Conservation (phyloP, 2,329 filamentous ascomycete species). For the Blastomyces parvus region DNA sequence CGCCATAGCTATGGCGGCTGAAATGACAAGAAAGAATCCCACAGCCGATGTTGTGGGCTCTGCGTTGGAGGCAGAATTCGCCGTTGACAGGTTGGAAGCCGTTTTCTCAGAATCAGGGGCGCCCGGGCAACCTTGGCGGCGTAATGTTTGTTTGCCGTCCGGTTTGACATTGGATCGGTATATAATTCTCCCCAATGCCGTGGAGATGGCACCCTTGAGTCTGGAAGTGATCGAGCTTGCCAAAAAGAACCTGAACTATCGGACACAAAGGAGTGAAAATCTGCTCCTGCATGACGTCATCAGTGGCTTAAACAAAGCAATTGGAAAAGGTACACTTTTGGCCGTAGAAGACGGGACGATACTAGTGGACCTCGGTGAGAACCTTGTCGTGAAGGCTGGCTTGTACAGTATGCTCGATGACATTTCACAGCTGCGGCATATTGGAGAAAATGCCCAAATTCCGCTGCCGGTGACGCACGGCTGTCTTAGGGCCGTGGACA, state of each 20-base stretch:
- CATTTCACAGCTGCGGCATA: not conserved
- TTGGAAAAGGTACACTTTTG: not conserved
- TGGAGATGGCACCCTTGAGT: not conserved
- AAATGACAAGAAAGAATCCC: not conserved
- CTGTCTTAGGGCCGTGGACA: not conserved
- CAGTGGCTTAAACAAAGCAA: not conserved
- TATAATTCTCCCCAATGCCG: not conserved
- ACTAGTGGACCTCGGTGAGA: not conserved
- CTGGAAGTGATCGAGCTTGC: not conserved
- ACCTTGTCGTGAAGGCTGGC: not conserved
- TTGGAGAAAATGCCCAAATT: not conserved
- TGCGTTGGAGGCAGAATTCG: not conserved
- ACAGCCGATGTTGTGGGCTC: not conserved
- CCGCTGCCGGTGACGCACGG: not conserved
- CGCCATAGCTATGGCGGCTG: not conserved
- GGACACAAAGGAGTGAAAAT: not conserved
- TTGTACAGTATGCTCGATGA: not conserved
- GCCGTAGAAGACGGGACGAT: not conserved
- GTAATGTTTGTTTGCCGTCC: not conserved
- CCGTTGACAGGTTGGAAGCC: not conserved
- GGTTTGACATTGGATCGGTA: not conserved
- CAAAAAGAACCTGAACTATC: not conserved
- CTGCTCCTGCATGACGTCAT: not conserved
- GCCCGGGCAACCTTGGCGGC: not conserved
- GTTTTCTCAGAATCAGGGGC: not conserved